phyloP scores from a whole-genome alignment of 2,329 filamentous ascomycete genomes.

The Orbilia brochopaga region DNA sequence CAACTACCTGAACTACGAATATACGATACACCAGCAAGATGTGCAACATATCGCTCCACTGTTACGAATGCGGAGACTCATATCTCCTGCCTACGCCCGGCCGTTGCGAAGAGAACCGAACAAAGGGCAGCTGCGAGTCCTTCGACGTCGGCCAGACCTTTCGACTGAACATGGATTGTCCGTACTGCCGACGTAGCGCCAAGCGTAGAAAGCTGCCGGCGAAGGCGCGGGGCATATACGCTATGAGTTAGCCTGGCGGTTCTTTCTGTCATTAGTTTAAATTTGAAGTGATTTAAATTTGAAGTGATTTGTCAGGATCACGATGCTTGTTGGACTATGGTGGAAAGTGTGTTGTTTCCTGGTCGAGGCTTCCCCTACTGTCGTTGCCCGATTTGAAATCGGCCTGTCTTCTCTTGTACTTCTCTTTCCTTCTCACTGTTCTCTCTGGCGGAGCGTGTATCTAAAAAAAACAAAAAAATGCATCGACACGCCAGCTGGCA shows the following conservation, averaged over 20 bases:
- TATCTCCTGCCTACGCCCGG: conserved; percentile 37
- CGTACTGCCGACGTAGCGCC: conserved; percentile 40
- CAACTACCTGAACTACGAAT: too few species aligned
- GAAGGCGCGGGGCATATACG: conserved; percentile 46
- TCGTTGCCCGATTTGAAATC: too few species aligned
- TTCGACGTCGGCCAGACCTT: conserved; percentile 41
- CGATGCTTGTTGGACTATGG: conserved; percentile 11
- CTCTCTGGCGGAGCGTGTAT: too few species aligned
- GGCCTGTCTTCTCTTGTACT: too few species aligned
- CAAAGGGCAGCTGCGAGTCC: conserved; percentile 39
- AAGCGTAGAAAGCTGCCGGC: conserved; percentile 42
- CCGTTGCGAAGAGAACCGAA: conserved; percentile 28
- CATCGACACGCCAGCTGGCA: too few species aligned
- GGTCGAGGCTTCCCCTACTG: not conserved
- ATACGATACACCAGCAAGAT: conserved; percentile 7
- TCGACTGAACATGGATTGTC: conserved; percentile 39
- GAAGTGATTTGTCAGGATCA: conserved; percentile 1
- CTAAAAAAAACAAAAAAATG: too few species aligned
- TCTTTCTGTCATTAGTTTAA: not conserved
- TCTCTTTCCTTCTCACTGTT: too few species aligned
- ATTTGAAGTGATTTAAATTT: not conserved
- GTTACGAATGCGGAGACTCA: conserved; percentile 45
- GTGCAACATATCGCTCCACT: conserved; percentile 48
- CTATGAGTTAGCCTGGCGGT: conserved; percentile 18
- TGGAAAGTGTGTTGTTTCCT: conserved; percentile 22